Percentiles rank a stretch among this genome's conserved stretches.
phyloP scores from a whole-genome alignment of 352 stramenopile species.

The Lagenidium sp. region DNA sequence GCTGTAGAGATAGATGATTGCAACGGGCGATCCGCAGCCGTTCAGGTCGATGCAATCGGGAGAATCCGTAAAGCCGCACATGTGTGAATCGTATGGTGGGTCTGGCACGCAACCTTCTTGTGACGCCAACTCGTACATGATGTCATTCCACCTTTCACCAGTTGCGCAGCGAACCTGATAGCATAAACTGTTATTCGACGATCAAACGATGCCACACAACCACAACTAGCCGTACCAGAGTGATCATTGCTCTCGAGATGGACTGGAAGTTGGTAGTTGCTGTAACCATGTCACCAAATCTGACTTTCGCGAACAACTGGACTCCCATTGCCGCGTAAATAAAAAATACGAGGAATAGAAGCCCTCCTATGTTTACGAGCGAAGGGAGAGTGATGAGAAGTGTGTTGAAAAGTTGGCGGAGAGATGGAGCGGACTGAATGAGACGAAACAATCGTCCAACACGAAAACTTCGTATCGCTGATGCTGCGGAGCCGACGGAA shows the following conservation, averaged over 20 bases:
- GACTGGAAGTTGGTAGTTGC: slow-evolving; percentile 78
- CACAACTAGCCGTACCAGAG: slow-evolving; percentile 45
- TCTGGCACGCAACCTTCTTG: slow-evolving; percentile 34
- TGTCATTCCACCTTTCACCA: slow-evolving; percentile 88
- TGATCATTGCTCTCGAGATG: slow-evolving; percentile 64
- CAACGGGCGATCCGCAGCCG: slow-evolving; percentile 60
- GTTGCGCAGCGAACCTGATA: slow-evolving; percentile 87
- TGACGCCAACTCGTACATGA: slow-evolving; percentile 84
- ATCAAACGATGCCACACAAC: too few relatives aligned
- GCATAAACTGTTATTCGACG: too few relatives aligned
- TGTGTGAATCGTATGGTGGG: slow-evolving; percentile 30
- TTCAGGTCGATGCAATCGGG: slow-evolving; percentile 40
- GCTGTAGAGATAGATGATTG: slow-evolving; percentile 78
- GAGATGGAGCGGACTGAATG: slow-evolving; percentile 54
- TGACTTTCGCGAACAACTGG: slow-evolving; percentile 79
- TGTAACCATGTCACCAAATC: slow-evolving; percentile 39
- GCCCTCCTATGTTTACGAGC: slow-evolving; percentile 61
- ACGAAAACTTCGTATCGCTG: slow-evolving; percentile 72
- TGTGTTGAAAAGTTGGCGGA: slow-evolving; percentile 77
- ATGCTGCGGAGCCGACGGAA: slow-evolving; percentile 26
- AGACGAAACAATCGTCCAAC: slow-evolving; percentile 66
- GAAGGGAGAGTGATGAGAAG: slow-evolving; percentile 69
- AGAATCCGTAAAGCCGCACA: slow-evolving; percentile 51
- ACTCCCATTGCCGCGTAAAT: slow-evolving; percentile 81
- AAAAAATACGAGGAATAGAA: slow-evolving; percentile 85